Base-by-base conservation (phyloP, 176 grass and related monocot genomes). In the Thinopyrum elongatum region DNA sequence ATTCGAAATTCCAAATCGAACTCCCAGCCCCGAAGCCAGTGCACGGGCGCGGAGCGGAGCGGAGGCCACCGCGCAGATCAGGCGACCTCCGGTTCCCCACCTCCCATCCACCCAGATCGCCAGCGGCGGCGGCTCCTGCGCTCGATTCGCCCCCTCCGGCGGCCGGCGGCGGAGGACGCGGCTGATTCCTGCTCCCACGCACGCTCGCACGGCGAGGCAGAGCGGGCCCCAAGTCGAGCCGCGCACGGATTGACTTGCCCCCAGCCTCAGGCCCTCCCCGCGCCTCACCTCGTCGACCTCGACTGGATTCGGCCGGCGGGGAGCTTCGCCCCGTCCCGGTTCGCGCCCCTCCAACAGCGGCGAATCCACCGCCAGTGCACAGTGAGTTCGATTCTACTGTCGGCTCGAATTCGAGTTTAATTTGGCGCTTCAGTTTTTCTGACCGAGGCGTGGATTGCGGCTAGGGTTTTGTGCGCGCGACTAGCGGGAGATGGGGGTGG, bases 401-500 rank as follows among this genome's bases (percentile, higher is more conserved):
- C 13, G 14, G 42, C 19, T 23, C 21, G 25, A 34, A 69, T 63
- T 64, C 8, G n/a, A 11, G 22, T 6, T 2, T n/a, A 0, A 27
- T 29, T 55, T 6, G 33, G 13, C 13, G 46, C 12, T 58, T 2
- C 19, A 10, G 4, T 13, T 10, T 26, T 15, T 22, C 41, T 74
- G 23, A 74, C 41, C 14, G 7, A 28, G 41, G 71, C 16, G 14
- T 28, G n/a, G 25, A 29, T 46, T 79, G 57, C 53, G 39, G 5
- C 58, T 60, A 79, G 84, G 84, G 44, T 85, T 85, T 33, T 23
- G 55, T n/a, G 5, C 51, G 63, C 58, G 3, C n/a, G 71, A 13
- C 29, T 15, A 42, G 34, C 15, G 4, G 13, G 19, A 25, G 60
- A 98, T 98, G 96, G 88, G 78, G 49, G 86, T 90, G 44, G 91